A percentile compares a stretch with the other conserved stretches of the same genome.
These are phyloP conservation scores for Crepidotus variabilis DNA, from an alignment of 768 basidiomycete genomes.

Conservation along the genomic window DNA sequence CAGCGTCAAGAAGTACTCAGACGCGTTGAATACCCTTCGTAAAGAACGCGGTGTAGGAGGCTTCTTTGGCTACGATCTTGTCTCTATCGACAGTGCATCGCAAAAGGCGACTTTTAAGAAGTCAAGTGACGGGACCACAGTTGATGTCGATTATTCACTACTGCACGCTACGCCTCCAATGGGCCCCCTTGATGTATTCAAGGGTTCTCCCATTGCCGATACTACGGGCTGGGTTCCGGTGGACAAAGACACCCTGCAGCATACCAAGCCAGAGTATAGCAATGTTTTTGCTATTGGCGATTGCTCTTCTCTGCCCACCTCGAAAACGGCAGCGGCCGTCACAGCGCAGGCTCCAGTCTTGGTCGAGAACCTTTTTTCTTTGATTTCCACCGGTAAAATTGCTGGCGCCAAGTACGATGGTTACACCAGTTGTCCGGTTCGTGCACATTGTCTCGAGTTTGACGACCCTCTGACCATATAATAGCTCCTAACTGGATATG, in stretches of 20 bases:
- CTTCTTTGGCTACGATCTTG: slow-evolving; percentile 79
- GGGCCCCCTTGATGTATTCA: slow-evolving; percentile 83
- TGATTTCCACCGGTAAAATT: slow-evolving; percentile 70
- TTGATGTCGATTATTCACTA: slow-evolving; percentile 74
- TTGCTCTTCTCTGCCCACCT: slow-evolving; percentile 86
- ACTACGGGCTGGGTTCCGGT: slow-evolving; percentile 88
- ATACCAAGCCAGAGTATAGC: slow-evolving; percentile 70
- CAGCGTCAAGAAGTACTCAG: slow-evolving; percentile 92
- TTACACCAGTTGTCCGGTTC: slow-evolving; percentile 83
- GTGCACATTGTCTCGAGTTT: slow-evolving; percentile 20
- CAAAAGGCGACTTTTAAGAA: slow-evolving; percentile 85
- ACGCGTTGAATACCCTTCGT: slow-evolving; percentile 77
- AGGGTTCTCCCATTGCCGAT: slow-evolving; percentile 74
- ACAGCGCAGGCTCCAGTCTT: slow-evolving; percentile 89
- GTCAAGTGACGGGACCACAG: slow-evolving; percentile 55
- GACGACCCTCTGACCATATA: neutral
- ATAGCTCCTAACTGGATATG: slow-evolving; percentile 78
- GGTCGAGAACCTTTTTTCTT: slow-evolving; percentile 79
- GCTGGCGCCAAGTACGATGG: slow-evolving; percentile 78
- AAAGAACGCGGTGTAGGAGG: slow-evolving; percentile 77
- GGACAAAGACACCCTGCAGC: slow-evolving; percentile 74
- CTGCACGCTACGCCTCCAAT: slow-evolving; percentile 90
- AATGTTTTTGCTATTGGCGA: slow-evolving; percentile 95
- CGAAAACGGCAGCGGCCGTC: slow-evolving; percentile 95
- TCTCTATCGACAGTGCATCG: slow-evolving; percentile 64